phyloP scores from a whole-genome alignment of 495 filamentous ascomycete genomes.

The Tuber microsphaerosporum region DNA sequence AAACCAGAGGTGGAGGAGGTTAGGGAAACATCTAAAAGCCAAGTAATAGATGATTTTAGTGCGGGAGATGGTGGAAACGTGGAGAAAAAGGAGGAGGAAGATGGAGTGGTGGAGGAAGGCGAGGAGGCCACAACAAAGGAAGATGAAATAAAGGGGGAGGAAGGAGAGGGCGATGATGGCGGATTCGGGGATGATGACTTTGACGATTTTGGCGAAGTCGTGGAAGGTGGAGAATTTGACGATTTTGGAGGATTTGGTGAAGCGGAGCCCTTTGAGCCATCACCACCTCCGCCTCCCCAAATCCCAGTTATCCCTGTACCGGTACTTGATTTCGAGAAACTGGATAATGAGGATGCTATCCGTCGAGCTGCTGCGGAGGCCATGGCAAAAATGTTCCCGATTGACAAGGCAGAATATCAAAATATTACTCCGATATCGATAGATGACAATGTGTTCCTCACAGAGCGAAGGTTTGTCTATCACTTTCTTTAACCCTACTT shows the following conservation, averaged over 20 bases:
- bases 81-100: conserved; percentile 1
- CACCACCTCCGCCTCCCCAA: conserved; percentile 45
- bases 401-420: conserved; percentile 47
- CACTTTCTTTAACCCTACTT: conserved; percentile 32
- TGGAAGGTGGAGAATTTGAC: conserved; percentile 78
- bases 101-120: not conserved
- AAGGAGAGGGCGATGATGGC: conserved; percentile 53
- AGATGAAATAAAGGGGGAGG: conserved; percentile 44
- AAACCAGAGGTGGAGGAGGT: conserved; percentile 17
- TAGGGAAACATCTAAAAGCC: not conserved
- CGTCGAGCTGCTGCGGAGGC: conserved; percentile 50
- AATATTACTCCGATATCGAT: conserved; percentile 46
- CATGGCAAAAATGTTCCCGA: conserved; percentile 54
- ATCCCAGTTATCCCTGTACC: conserved; percentile 33
- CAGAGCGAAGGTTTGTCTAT: conserved; percentile 49
- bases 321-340: conserved; percentile 63
- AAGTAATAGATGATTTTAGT: conserved; percentile 23
- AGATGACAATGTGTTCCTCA: conserved; percentile 58
- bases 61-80: conserved; percentile 43
- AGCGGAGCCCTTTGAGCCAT: conserved; percentile 41
- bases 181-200: conserved; percentile 62
- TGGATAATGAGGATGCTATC: conserved; percentile 50
- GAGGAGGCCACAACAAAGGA: conserved; percentile 5
- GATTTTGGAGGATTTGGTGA: conserved; percentile 95
- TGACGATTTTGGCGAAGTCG: conserved; percentile 46